These are phyloP conservation scores for Pisolithus orientalis DNA, from an alignment of 768 basidiomycete species.

Conservation along the genomic window DNA sequence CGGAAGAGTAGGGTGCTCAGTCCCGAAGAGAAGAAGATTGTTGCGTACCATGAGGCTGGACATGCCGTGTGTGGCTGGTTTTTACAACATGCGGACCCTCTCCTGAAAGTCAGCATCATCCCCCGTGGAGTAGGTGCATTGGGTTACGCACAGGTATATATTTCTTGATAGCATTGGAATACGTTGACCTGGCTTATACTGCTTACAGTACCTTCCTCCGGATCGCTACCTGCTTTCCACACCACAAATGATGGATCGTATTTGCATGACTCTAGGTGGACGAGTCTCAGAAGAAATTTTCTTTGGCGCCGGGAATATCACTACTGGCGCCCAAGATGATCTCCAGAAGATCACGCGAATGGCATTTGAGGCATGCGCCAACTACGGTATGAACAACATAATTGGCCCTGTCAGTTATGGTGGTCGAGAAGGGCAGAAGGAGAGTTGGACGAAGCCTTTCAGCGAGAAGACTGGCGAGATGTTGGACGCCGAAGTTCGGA, in stretches of 20 bases:
- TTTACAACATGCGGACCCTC: conserved; percentile 92
- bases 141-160: conserved; percentile 85
- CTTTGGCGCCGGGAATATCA: conserved; percentile 87
- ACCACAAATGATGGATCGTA: conserved; percentile 90
- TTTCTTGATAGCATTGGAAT: not conserved
- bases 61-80: conserved; percentile 99
- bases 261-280: conserved; percentile 98
- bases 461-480: conserved; percentile 96
- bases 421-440: conserved; percentile 75
- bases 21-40: conserved; percentile 95
- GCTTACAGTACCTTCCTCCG: conserved; percentile 77
- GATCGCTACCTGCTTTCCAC: conserved; percentile 95
- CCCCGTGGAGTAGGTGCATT: conserved; percentile 93
- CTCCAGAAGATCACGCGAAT: conserved; percentile 96
- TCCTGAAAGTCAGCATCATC: conserved; percentile 97
- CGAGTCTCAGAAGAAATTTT: conserved; percentile 98
- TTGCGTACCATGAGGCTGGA: conserved; percentile 98
- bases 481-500: conserved; percentile 85
- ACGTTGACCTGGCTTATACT: conserved; percentile 5
- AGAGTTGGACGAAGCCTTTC: conserved; percentile 95
- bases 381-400: conserved; percentile 93
- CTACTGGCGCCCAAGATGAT: conserved; percentile 97
- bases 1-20: conserved; percentile 91
- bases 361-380: conserved; percentile 93
- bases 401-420: conserved; percentile 98